Evolutionary conservation across 2,329 filamentous ascomycete species (phyloP), one percentile per base, ranked within the genome.

Genomic region (Hymenoscyphus linearis): DNA sequence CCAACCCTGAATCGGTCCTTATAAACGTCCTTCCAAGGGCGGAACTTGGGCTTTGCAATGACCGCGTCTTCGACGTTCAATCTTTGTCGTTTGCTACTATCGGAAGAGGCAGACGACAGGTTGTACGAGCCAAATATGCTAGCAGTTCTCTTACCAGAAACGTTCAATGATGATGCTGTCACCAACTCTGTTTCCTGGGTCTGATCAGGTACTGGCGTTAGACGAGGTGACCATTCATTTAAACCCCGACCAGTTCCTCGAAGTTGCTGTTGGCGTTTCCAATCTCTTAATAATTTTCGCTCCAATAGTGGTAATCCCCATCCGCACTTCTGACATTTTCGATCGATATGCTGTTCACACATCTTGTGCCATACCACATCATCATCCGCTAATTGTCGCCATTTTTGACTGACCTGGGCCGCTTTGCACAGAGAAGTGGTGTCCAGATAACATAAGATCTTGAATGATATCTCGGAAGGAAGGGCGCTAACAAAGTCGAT

Each of bases 331-430:
- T 87, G 93, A 74, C 93, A 97, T 73, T 96, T 96, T 63, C 91
- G 82, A 73, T 96, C 91, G 68, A 97, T 96, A 74, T 96, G 93
- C 73, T 98, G 93, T 75, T 96, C 92, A 73, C 95, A 99, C 93
- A 98, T 97, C 66, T 88, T 89, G 72, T 97, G 90, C 95, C 95
- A 99, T 3, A 99, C 93, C 9, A 96, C 89, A 74, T 99, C 93
- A 72, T 97, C 93, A 70, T 98, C 95, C n/a, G 95, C 93, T 47
- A 99, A 79, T 61, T 85, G 85, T 64, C 91, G 84, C 95, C 95
- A 99, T 68, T 88, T 83, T 62, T 87, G 85, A 73, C 91, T 97
- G 60, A 99, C 95, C 74, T 97, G 93, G 0, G 95, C 91, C 1
- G 95, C 93, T 74, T 96, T 96, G 79, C 95, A 98, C 0, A 99